Conservation (phyloP, 202 grass and related monocot species). For the Schoenoplectus tabernaemontani region DNA sequence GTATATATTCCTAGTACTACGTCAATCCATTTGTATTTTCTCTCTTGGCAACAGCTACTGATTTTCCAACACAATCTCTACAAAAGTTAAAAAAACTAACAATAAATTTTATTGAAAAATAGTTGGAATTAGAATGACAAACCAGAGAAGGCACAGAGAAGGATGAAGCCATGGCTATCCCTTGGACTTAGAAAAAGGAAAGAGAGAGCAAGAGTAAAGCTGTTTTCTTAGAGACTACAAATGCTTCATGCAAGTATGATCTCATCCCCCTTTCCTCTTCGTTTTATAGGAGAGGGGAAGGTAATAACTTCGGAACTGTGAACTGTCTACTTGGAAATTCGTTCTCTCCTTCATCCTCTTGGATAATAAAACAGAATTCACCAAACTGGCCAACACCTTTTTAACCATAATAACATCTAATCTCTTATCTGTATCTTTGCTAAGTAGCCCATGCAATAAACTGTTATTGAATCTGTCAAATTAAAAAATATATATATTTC, state of each 20-base stretch:
- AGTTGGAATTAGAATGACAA: not conserved
- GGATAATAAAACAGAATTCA: conserved; percentile 25
- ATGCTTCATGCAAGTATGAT: conserved; percentile 20
- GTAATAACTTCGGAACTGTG: not conserved
- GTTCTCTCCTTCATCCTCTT: conserved; percentile 3
- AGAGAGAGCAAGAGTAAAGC: not conserved
- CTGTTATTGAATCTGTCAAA: not conserved
- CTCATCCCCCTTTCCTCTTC: not conserved
- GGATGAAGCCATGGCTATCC: conserved; percentile 51
- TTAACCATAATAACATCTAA: not conserved
- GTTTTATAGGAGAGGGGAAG: conserved; percentile 30
- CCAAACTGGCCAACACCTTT: not conserved
- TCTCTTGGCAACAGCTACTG: not conserved
- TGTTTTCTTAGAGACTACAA: not conserved
- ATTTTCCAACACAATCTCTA: not conserved
- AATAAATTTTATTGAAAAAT: not conserved
- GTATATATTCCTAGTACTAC: not conserved
- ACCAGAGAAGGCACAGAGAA: conserved; percentile 74
- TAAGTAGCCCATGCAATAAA: not conserved
- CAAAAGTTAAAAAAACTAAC: not conserved
- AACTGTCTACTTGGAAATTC: conserved; percentile 19
- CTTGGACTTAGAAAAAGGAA: not conserved
- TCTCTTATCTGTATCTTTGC: not conserved
- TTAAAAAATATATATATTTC: not conserved
- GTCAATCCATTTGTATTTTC: not conserved